Evolutionary conservation across 768 basidiomycete genomes (phyloP).

Genomic region (Phylloporus rhodoxanthus): DNA sequence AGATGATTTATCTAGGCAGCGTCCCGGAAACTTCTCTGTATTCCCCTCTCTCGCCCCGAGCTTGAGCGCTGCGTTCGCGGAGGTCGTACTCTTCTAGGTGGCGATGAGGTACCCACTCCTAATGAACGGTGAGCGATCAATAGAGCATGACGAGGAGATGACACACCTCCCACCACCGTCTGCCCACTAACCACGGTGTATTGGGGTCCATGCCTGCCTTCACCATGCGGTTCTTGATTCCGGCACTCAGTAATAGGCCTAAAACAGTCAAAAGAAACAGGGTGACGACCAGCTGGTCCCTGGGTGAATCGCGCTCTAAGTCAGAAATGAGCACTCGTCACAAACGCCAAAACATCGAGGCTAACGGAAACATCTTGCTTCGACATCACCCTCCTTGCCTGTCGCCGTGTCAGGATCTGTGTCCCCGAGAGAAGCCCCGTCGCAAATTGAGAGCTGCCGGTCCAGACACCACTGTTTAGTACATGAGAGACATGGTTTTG

Average conservation of each 20-base stretch:
- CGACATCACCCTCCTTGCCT: constrained; percentile 92
- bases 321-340: constrained; percentile 22
- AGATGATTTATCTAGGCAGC: constrained; percentile 16
- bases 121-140: constrained; percentile 16
- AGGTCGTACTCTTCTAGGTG: constrained; percentile 49
- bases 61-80: constrained; percentile 30
- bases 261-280: constrained; percentile 85
- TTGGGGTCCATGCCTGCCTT: constrained; percentile 68
- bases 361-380: constrained; percentile 93
- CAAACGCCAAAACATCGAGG: constrained; percentile 31
- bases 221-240: constrained; percentile 75
- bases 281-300: constrained; percentile 90
- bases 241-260: constrained; percentile 77
- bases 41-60: constrained; percentile 34
- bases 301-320: constrained; percentile 88
- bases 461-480: constrained; percentile 95
- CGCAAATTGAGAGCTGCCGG: constrained; percentile 81
- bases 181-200: constrained; percentile 55
- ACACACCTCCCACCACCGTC: constrained; percentile 82
- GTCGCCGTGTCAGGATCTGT: constrained; percentile 90
- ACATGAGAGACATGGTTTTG: constrained; percentile 88
- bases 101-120: constrained; percentile 43
- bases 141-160: constrained; percentile 14
- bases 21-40: constrained; percentile 41
- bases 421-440: constrained; percentile 75